Base-by-base conservation (phyloP, 345 rosid species). In the Cardamine chenopodiifolia region DNA sequence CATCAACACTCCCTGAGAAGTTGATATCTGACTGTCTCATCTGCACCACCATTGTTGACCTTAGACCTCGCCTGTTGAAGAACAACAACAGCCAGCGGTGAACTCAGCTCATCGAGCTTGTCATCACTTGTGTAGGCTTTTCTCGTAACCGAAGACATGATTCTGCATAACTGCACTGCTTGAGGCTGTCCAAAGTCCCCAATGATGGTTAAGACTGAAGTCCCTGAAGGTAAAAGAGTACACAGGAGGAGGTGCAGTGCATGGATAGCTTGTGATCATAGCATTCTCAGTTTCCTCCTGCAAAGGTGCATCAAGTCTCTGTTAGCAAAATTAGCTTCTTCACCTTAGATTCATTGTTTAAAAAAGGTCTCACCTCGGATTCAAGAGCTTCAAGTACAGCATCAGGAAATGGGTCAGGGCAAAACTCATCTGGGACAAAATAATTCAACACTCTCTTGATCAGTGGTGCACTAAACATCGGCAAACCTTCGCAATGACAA, bases 371-470 rank as follows among this genome's bases (percentile, higher is more conserved):
- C 64, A 91, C 98, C 96, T 84, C 90, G 44, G 83, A 69, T 44
- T 85, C 87, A 62, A 94, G 80, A 75, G 93, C 92, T 83, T 91
- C 89, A 74, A 90, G 84, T 59, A 94, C 92, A 68, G 29, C 86
- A 52, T 78, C 80, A 53, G 98, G 98, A 77, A 94, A 85, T 39
- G 90, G 92, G 61, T 94, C 97, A 32, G 98, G 97, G 75, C 89
- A 91, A 75, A 94, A 94, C 86, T 91, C 96, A 75, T 94, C 98
- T 0, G 90, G 85, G 59, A 78, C 86, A 73, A 90, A 94, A 75
- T 77, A 85, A 60, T 86, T 80, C 50, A 90, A 85, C 47, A 94
- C 86, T 79, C 86, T 87, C 83, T 83, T 90, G 83, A 94, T 91
- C 87, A 94, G 79, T 14, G 86, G 78, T 19, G 89, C 75, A 71